Evolutionary conservation across 1,139 yeast genomes (phyloP), one percentile per base, ranked within the genome.

Genomic region (Pichia inconspicua): DNA sequence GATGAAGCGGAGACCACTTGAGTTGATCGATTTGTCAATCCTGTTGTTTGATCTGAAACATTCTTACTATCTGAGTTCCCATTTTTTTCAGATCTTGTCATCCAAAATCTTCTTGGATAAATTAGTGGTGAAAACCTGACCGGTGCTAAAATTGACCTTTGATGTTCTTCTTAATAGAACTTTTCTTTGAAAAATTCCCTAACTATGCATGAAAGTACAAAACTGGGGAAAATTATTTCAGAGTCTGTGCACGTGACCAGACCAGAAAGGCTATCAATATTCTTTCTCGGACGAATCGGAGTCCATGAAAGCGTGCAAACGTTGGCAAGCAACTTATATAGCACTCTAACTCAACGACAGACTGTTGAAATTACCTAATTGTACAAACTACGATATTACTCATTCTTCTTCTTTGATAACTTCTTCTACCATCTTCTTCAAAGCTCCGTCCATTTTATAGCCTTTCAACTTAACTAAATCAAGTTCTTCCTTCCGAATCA

Each of bases 1-100:
- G 95, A 82, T 11, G 87, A 75, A 0, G 80, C 78, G 14, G 83
- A 81, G 3, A 78, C 77, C 6, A 68, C 65, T 50, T 66, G 66
- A 15, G 70, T 66, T 38, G 60, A 59, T 35, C 59, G 52, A 7
- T 45, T 44, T 17, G 43, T 47, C 9, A 49, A 31, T 11, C 59
- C 52, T 6, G 44, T 22, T 19, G 38, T 7, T 19, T 47, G 45
- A 27, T 35, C 31, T 8, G 32, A 31, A 17, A 34, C 35, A 31
- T 41, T 40, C 27, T 17, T 27, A 17, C 15, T 27, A 15, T 39
- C 42, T 19, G 30, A 25, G 11, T 4, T 32, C 15, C 15, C 45
- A 36, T 34, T 19, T 28, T 25, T 25, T 9, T 34, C 37, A 34
- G 22, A n/a, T 34, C 15, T 34, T 34, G 10, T 15, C 37, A 34